Evolutionary conservation across 768 basidiomycete species (phyloP).

Genomic region (Russula ochroleuca): DNA sequence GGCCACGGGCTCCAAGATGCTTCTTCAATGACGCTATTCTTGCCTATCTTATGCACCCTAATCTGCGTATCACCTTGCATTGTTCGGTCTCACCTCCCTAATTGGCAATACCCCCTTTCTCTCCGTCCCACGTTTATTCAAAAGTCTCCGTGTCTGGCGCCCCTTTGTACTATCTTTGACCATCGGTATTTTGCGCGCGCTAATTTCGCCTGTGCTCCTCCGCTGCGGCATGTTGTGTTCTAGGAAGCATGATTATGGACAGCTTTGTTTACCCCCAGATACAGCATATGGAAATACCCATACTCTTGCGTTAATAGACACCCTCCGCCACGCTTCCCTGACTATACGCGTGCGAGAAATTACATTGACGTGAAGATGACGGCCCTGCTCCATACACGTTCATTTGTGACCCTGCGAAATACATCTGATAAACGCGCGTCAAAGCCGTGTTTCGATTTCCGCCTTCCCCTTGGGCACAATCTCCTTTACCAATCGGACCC

Average conservation of each 20-base stretch:
- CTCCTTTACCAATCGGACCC: constrained; percentile 4
- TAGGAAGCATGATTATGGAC: constrained; percentile 28
- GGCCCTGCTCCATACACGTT: not conserved
- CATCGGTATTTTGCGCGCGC: constrained; percentile 23
- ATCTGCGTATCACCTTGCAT: constrained; percentile 21
- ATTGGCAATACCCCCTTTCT: constrained; percentile 25
- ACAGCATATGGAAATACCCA: constrained; percentile 27
- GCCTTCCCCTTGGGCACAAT: not conserved
- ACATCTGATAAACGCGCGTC: constrained; percentile 19
- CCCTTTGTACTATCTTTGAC: constrained; percentile 24
- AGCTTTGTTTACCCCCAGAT: constrained; percentile 15
- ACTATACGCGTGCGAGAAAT: constrained; percentile 15
- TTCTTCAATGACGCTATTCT: constrained; percentile 26
- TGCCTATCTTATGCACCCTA: constrained; percentile 29
- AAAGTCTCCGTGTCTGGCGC: constrained; percentile 22
- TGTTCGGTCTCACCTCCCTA: constrained; percentile 21
- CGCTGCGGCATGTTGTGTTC: constrained; percentile 25
- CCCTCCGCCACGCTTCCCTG: constrained; percentile 16
- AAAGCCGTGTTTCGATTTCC: constrained; percentile 7
- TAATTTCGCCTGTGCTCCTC: constrained; percentile 17
- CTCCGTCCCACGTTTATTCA: constrained; percentile 24
- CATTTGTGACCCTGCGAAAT: constrained; percentile 5
- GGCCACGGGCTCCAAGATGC: constrained; percentile 23
- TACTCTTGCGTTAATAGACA: constrained; percentile 21
- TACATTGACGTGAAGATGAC: constrained; percentile 9